A percentile compares a stretch with the other conserved stretches of the same genome.
Evolutionary conservation across 2,329 filamentous ascomycete species (phyloP).

Genomic region (Clonostachys sp.): DNA sequence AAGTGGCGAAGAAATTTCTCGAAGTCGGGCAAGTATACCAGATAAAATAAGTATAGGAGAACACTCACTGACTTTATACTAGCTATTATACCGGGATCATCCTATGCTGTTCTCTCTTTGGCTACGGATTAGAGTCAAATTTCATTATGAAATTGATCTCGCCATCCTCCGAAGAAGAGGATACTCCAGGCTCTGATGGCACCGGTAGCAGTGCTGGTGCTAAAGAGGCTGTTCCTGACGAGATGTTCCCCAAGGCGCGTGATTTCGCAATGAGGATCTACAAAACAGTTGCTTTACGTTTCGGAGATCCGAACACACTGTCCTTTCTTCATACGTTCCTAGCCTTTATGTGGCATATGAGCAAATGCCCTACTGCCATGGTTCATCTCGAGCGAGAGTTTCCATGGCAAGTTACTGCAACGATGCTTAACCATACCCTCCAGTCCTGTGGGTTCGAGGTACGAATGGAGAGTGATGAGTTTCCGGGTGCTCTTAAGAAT

Average conservation of each 20-base stretch:
- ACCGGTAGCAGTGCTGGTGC: too few relatives aligned
- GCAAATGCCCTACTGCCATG: slow-evolving; percentile 33
- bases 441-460: slow-evolving; percentile 14
- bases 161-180: slow-evolving; percentile 15
- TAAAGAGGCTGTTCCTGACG: slow-evolving; percentile 10
- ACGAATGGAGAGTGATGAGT: slow-evolving; percentile 33
- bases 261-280: slow-evolving; percentile 38
- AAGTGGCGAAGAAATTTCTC: slow-evolving; percentile 45
- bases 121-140: slow-evolving; percentile 34
- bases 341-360: slow-evolving; percentile 49
- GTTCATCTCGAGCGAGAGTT: slow-evolving; percentile 33
- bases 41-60: not conserved
- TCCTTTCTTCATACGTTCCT: slow-evolving; percentile 60
- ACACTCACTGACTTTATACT: slow-evolving; percentile 2
- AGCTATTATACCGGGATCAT: slow-evolving; percentile 25
- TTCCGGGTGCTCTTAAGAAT: slow-evolving; percentile 40
- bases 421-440: slow-evolving; percentile 28
- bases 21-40: slow-evolving; percentile 30
- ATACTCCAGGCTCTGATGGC: not conserved
- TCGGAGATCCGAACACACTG: slow-evolving; percentile 53
- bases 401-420: slow-evolving; percentile 44
- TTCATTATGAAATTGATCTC: slow-evolving; percentile 35
- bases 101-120: slow-evolving; percentile 21
- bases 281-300: slow-evolving; percentile 40
- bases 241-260: slow-evolving; percentile 26